Base-by-base conservation (phyloP, 2,329 filamentous ascomycete species). In the Alternaria panax region DNA sequence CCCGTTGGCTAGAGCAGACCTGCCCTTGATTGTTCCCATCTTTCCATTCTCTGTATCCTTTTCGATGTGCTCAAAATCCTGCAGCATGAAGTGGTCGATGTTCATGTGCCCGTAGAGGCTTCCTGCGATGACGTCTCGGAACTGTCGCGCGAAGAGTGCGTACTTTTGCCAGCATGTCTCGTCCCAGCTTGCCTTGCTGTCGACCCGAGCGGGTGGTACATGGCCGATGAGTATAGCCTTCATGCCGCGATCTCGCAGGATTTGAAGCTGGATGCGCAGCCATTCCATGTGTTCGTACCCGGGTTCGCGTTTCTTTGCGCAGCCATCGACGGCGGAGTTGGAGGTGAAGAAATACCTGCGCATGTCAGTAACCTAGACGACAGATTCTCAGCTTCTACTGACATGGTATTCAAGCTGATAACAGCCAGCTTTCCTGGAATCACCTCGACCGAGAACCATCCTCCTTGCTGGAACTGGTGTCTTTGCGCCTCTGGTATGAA, bases 91-190 rank as follows among this genome's bases (percentile, higher is more conserved):
- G 77, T 99, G 95, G 71, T 99, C 95, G 65, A 97, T 91, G 73
- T 99, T 99, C 95, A 99, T 98, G 76, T 99, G 95, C 1, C 94
- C 95, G 73, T 91, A 99, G 6, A 96, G 74, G 25, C 88, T 88
- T 12, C 87, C 88, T 20, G 93, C 85, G 20, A 99, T 85, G 36
- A 99, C 90, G 76, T 99, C 95, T 32, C 95, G 90, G 78, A 93
- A 99, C 76, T 96, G 92, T 67, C 88, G 86, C 71, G 94, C 81
- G 92, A 93, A 98, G 4, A 98, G 81, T 0, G 92, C 91, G 78
- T 97, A 99, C 76, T 96, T 97, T 76, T 97, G 94, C 93, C 94
- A 99, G 80, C 95, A 99, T 0, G 91, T 93, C 82, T 98, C 94
- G 67, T 97, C 93, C 95, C 95, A 99, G 62, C 88, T 88, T 71